Percentiles rank a stretch among this genome's conserved stretches.
Conservation (phyloP, 106 monocot genomes). For the Dioscorea zingiberensis region DNA sequence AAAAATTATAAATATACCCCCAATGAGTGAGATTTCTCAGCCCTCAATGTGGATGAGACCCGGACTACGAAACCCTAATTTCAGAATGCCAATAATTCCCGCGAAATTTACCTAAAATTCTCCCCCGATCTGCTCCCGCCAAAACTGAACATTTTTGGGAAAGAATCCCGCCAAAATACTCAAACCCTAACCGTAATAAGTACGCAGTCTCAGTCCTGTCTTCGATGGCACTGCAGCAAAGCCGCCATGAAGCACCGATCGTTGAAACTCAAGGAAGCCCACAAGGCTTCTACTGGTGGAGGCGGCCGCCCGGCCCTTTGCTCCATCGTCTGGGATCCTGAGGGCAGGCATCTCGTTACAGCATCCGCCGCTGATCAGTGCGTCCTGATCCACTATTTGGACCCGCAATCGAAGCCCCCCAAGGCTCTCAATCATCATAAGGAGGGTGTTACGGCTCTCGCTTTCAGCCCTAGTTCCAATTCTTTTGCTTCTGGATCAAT, state of each 20-base stretch:
- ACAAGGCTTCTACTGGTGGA: slow-evolving; percentile 31
- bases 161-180: background rate
- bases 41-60: no score
- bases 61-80: no score
- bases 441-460: slow-evolving; percentile 81
- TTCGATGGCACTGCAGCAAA: background rate
- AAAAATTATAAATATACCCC: no score
- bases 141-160: background rate
- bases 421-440: slow-evolving; percentile 50
- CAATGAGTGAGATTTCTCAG: no score
- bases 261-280: slow-evolving; percentile 82
- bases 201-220: background rate
- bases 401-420: slow-evolving; percentile 29
- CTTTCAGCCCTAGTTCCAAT: slow-evolving; percentile 48
- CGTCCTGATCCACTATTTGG: slow-evolving; percentile 55
- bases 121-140: background rate
- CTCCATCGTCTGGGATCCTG: slow-evolving; percentile 63
- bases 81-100: background rate
- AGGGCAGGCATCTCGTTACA: slow-evolving; percentile 47
- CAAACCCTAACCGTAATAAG: slow-evolving; percentile 6
- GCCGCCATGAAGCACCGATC: slow-evolving; percentile 59
- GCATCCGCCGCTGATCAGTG: slow-evolving; percentile 47
- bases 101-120: background rate
- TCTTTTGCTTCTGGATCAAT: slow-evolving; percentile 83
- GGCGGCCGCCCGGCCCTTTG: slow-evolving; percentile 34